phyloP scores from a whole-genome alignment of 1,139 yeast species.

The Saccharomycopsis hybrid region DNA sequence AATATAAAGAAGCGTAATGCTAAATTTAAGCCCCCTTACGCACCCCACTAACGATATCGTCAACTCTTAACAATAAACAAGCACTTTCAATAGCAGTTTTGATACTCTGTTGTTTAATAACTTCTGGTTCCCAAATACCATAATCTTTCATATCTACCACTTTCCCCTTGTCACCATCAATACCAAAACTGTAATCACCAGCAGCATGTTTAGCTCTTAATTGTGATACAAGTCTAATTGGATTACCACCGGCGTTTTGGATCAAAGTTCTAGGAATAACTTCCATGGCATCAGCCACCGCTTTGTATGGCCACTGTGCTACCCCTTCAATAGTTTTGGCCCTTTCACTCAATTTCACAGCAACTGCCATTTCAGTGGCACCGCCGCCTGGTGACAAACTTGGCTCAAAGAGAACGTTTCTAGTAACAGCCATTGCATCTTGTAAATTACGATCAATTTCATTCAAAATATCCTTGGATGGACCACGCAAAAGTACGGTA shows the following conservation, averaged over 20 bases:
- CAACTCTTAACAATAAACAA: conserved; percentile 87
- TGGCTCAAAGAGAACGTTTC: conserved; percentile 94
- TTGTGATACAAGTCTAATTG: conserved; percentile 82
- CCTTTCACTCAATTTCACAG: conserved; percentile 80
- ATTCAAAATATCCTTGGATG: conserved; percentile 91
- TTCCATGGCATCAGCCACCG: conserved; percentile 98
- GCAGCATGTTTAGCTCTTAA: conserved; percentile 95
- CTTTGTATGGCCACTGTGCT: conserved; percentile 98
- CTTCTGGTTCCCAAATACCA: conserved; percentile 99
- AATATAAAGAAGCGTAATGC: no score
- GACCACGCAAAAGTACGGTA: conserved; percentile 88
- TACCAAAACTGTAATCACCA: conserved; percentile 80
- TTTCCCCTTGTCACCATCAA: conserved; percentile 92
- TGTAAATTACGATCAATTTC: conserved; percentile 96
- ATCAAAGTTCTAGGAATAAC: conserved; percentile 95
- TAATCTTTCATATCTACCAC: conserved; percentile 92
- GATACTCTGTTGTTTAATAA: conserved; percentile 90
- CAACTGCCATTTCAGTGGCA: conserved; percentile 98
- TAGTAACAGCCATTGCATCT: conserved; percentile 97
- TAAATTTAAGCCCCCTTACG: conserved; percentile 5
- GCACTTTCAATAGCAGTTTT: conserved; percentile 98
- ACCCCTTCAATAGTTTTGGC: conserved; percentile 93
- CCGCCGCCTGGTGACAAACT: conserved; percentile 98
- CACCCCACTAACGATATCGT: conserved; percentile 84
- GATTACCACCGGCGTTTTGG: conserved; percentile 97